Evolutionary conservation across 805 yeast genomes (phyloP), one percentile per base, ranked within the genome.

Genomic region (Saturnispora serradocipensis): DNA sequence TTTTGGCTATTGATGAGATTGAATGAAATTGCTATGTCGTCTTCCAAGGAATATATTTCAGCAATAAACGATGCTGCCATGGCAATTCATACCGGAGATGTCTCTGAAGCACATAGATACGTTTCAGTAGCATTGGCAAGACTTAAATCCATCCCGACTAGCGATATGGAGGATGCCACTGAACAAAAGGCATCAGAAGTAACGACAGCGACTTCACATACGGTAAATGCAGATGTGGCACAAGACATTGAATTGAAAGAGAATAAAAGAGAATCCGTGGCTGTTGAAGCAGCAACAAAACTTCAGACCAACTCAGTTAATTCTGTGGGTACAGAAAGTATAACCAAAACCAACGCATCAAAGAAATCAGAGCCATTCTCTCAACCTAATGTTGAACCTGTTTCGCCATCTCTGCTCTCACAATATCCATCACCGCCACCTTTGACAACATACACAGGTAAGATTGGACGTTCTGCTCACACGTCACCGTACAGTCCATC

Each of bases 401-500:
- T 15, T n/a, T 27, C 40, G 22, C 11, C 11, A n/a, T 34, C 43
- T 18, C 13, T 43, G 38, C 24, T 11, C 20, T 38, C 48, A 42
- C 44, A 13, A 36, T 53, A 47, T 24, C 58, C 58, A 7, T 13
- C 51, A n/a, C 52, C 56, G 42, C 56, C 56, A 30, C 47, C 56
- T 16, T 40, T 49, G 27, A 49, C 53, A 15, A 38, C 52, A 20
- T 53, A 55, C 27, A 47, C 49, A 15, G 55, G 56, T 2, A 58
- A 54, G 18, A 45, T 51, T 6, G 62, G 62, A 2, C 45, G 56
- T 30, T 59, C 62, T 24, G 55, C 49, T 36, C 54, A 54, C 27
- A 40, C 54, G 9, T 59, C 62, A 9, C 47, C 51, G 16, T 59
- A 53, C 30, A 59, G 59, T 44, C 59, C 61, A 27, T 54, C 58